Evolutionary conservation across 495 filamentous ascomycete genomes (phyloP).

Genomic region (Chaetomium cochliodes): DNA sequence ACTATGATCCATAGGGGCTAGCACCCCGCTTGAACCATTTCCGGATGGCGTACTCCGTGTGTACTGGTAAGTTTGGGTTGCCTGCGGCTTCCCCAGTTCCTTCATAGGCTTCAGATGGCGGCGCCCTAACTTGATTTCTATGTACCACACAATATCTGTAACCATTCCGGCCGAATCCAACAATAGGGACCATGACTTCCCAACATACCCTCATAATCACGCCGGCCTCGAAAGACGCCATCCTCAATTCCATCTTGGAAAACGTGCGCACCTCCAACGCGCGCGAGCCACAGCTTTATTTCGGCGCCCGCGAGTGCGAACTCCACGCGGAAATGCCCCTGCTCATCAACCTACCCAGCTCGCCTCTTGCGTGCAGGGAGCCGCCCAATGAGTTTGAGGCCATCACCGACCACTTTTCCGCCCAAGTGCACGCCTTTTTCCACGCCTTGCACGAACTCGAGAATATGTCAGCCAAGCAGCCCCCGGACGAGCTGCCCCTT

Average conservation of each 20-base stretch:
- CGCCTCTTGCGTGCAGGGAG: constrained; percentile 31
- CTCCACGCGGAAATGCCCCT: constrained; percentile 29
- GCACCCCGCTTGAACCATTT: no score
- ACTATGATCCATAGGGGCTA: no score
- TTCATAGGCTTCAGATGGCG: background rate
- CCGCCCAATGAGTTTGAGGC: constrained; percentile 27
- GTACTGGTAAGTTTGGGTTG: no score
- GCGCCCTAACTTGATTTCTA: background rate
- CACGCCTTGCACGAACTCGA: background rate
- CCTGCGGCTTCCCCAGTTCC: background rate
- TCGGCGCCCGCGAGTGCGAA: background rate
- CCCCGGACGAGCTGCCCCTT: background rate
- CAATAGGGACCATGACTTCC: constrained; percentile 5
- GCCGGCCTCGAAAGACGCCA: constrained; percentile 4
- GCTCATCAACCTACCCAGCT: constrained; percentile 27
- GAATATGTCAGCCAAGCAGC: constrained; percentile 1
- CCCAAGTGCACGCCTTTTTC: constrained; percentile 32
- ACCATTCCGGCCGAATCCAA: no score
- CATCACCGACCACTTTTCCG: constrained; percentile 32
- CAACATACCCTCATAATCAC: background rate
- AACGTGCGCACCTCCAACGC: background rate
- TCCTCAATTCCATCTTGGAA: constrained; percentile 2
- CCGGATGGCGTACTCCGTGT: no score
- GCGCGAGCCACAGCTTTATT: background rate
- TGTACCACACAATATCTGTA: background rate